Evolutionary conservation across 345 rosid genomes (phyloP).

Genomic region (Eucalyptus marginata): DNA sequence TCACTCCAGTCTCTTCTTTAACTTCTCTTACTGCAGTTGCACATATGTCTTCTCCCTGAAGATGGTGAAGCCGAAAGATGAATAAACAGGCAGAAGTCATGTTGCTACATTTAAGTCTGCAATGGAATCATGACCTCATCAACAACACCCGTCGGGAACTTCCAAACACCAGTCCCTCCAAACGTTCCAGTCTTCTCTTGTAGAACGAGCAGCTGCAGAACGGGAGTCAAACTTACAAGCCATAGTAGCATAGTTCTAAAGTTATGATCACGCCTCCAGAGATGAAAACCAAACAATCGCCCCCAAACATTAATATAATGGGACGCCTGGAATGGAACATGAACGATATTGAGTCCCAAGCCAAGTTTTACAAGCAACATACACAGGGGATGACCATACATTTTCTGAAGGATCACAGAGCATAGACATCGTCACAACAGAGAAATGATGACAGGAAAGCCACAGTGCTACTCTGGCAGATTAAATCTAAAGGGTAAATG

Average conservation of each 20-base stretch:
- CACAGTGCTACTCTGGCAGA: background rate
- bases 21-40: constrained; percentile 80
- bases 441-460: background rate
- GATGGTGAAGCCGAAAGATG: background rate
- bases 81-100: background rate
- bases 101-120: background rate
- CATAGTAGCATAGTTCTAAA: background rate
- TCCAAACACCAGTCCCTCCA: constrained; percentile 57
- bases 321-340: background rate
- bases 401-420: background rate
- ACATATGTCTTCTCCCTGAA: constrained; percentile 77
- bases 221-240: background rate
- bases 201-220: constrained; percentile 53
- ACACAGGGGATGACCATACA: background rate
- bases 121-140: constrained; percentile 33
- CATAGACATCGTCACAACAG: background rate
- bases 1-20: constrained; percentile 91
- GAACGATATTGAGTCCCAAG: background rate
- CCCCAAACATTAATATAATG: background rate
- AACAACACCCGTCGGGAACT: constrained; percentile 79
- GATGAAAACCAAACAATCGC: background rate
- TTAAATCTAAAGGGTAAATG: background rate
- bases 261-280: background rate
- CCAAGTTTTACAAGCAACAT: background rate
- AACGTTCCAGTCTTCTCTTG: constrained; percentile 63